Evolutionary conservation across 2,329 filamentous ascomycete genomes (phyloP).

Genomic region (Penicillium polonicum): DNA sequence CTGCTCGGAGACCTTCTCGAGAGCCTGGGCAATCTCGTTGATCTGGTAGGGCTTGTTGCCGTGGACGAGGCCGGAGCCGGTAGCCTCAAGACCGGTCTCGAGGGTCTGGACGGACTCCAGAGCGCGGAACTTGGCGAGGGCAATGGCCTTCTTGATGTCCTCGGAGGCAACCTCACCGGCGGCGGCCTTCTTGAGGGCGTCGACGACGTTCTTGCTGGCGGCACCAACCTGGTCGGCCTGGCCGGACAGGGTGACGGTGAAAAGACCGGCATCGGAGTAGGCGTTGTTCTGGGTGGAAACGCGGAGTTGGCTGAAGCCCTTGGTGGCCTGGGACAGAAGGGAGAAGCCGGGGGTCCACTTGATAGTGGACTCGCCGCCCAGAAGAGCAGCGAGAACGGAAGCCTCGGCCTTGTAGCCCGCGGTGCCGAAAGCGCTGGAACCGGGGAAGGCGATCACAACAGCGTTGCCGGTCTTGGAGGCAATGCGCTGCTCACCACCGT

Average conservation of each 20-base stretch:
- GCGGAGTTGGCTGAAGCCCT: constrained; percentile 63
- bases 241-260: constrained; percentile 79
- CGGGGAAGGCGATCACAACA: constrained; percentile 87
- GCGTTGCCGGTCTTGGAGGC: constrained; percentile 75
- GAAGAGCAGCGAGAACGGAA: constrained; percentile 79
- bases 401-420: constrained; percentile 84
- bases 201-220: constrained; percentile 73
- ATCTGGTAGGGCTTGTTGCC: constrained; percentile 81
- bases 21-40: constrained; percentile 71
- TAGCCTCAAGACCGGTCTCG: constrained; percentile 73
- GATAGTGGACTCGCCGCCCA: constrained; percentile 86
- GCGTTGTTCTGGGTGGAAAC: constrained; percentile 73
- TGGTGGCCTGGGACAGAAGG: constrained; percentile 75
- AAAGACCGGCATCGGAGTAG: constrained; percentile 92
- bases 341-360: constrained; percentile 97
- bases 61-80: constrained; percentile 79
- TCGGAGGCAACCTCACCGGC: constrained; percentile 75
- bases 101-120: constrained; percentile 78
- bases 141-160: constrained; percentile 85
- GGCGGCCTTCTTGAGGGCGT: constrained; percentile 77
- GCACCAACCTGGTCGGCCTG: constrained; percentile 69
- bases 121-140: constrained; percentile 88
- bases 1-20: constrained; percentile 78
- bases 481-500: constrained; percentile 90
- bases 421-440: constrained; percentile 70